Evolutionary conservation across 345 rosid species (phyloP), one percentile per base, ranked within the genome.

Genomic region (Dipteronia dyeriana): DNA sequence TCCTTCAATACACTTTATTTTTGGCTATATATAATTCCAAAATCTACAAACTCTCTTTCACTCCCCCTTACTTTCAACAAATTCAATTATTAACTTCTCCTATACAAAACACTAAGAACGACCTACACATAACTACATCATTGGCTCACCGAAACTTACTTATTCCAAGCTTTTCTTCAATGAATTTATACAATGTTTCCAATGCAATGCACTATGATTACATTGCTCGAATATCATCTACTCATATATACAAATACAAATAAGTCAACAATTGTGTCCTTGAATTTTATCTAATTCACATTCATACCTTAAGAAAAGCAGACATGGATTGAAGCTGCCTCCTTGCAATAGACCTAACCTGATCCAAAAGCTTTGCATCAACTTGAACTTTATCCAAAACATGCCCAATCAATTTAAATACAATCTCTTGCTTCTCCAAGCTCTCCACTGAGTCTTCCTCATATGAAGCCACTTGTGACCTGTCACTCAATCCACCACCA

Each of bases 371-470:
- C 78, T 91, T 90, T 9, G 85, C 73, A 66, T 94, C 95, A 79
- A 94, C 81, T 81, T 82, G 89, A 64, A 85, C 93, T 76, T 85
- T 89, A 25, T 85, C 90, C 87, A 92, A 76, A 65, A 91, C 84
- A 78, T 88, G 97, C 12, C 95, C 81, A 38, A 92, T 90, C 87
- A 97, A 86, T 82, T 92, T 97, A 76, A 83, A 92, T 2, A 95
- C 93, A 83, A 94, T 85, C 82, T 90, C 97, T 68, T 91, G 98
- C 87, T 90, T 97, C 89, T 97, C 98, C 91, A 94, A 86, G 80
- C 87, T 88, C 85, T 91, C 97, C 51, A 90, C 84, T 51, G 91
- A 85, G 85, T 91, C 98, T 59, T 97, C 99, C 86, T 97, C 98
- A 34, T 88, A 92, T 5, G 86, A 87, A 83, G 91, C 90, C 73